Evolutionary conservation across 2,329 filamentous ascomycete genomes (phyloP), one percentile per base, ranked within the genome.

Genomic region (Claviceps purpurea): DNA sequence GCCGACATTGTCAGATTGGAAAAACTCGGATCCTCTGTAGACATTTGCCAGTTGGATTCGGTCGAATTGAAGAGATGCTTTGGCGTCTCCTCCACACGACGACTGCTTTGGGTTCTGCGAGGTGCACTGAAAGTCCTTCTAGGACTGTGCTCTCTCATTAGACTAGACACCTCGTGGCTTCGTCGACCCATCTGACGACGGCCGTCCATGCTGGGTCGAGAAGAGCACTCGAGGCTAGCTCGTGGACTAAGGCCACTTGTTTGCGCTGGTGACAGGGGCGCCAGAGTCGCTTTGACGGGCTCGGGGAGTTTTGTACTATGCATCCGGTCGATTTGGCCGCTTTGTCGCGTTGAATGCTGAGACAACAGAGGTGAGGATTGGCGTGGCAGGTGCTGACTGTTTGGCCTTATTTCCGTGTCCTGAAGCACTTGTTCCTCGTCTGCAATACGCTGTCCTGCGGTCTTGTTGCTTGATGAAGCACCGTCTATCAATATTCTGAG

Each of bases 21-120:
- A 52, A 85, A 67, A 61, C 83, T 88, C 0, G 82, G 84, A 45
- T 85, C 86, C 50, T 87, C 87, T 77, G 61, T 84, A 75, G 55
- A 70, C 1, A 84, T 89, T 59, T 85, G 84, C 5, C 83, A 77
- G 55, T 84, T 87, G 2, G 89, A 95, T 55, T 89, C 87, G 1
- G 81, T 82, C 0, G 84, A 85, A 52, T 78, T 81, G 52, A 79
- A 73, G 49, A 76, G 75, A 56, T 75, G 77, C 14, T 72, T 74
- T 39, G 71, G 70, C 55, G 53, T 56, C 38, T 51, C 55, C 13
- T 68, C 69, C 10, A 68, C 65, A 48, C 71, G 73, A 55, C 72
- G 71, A 52, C 70, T 70, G 55, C 74, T 77, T 26, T 71, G 66
- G 26, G 77, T 79, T 30, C 76, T 70, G 40, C 76, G 70, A 50